These are phyloP conservation scores for Solanum neorickii DNA, from an alignment of 257 asterid species.

Conservation along the genomic window DNA sequence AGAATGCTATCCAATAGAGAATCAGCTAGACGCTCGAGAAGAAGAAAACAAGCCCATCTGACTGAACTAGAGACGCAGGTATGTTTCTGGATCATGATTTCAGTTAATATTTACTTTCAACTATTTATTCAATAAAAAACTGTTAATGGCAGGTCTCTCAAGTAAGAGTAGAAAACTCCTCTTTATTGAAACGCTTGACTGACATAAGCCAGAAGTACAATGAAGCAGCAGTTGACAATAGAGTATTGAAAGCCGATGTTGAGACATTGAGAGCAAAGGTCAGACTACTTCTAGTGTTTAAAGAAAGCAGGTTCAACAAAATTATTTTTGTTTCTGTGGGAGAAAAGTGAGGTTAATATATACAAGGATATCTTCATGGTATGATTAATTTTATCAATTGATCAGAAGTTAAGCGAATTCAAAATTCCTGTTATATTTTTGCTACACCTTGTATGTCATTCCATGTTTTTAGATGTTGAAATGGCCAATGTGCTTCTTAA, in stretches of 20 bases:
- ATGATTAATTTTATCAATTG: neutral
- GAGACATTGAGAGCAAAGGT: conserved; percentile 77
- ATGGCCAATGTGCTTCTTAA: neutral
- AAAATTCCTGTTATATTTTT: neutral
- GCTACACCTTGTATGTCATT: neutral
- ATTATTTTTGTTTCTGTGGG: neutral
- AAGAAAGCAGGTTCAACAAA: neutral
- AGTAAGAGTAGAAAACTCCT: conserved; percentile 64
- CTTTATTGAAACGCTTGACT: conserved; percentile 46
- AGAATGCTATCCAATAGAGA: conserved; percentile 99
- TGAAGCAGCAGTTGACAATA: conserved; percentile 62
- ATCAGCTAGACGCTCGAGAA: conserved; percentile 95
- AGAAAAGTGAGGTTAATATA: neutral
- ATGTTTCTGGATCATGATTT: conserved; percentile 3
- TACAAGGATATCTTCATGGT: neutral
- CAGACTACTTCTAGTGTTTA: neutral
- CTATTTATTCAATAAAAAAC: neutral
- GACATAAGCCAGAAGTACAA: conserved; percentile 63
- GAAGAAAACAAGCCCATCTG: conserved; percentile 94
- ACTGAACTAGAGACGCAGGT: conserved; percentile 91
- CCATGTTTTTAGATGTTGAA: neutral
- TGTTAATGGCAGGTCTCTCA: conserved; percentile 53
- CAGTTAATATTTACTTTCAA: neutral
- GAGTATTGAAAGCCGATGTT: conserved; percentile 71
- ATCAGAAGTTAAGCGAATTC: neutral